These are phyloP conservation scores for Sporisorium sorghi DNA, from an alignment of 1,284 basidiomycete species.

Conservation along the genomic window DNA sequence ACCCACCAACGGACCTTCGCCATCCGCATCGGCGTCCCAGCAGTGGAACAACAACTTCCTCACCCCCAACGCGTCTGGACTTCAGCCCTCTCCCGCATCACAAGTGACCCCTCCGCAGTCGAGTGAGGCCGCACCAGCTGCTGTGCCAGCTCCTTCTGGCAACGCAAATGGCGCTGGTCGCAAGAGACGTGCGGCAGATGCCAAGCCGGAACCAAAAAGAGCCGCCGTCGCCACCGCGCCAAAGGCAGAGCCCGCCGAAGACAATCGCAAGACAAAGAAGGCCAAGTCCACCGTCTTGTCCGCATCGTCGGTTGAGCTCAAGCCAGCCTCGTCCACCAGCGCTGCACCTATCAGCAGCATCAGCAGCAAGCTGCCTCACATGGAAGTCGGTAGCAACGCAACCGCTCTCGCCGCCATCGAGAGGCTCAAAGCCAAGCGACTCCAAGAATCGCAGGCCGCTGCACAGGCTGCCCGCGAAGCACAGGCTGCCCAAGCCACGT, in stretches of 20 bases:
- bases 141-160: not conserved
- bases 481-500: constrained; percentile 9
- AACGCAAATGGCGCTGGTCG: not conserved
- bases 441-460: constrained; percentile 43
- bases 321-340: constrained; percentile 7
- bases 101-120: constrained; percentile 1
- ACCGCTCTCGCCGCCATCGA: constrained; percentile 57
- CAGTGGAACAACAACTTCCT: constrained; percentile 43
- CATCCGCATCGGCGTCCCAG: constrained; percentile 5
- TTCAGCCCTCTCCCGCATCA: constrained; percentile 9
- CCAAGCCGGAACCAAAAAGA: constrained; percentile 17
- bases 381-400: constrained; percentile 60
- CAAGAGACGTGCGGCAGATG: constrained; percentile 23
- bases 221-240: constrained; percentile 13
- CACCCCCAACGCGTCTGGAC: constrained; percentile 13
- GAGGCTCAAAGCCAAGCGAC: constrained; percentile 51
- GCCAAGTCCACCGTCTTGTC: constrained; percentile 19
- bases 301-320: constrained; percentile 7
- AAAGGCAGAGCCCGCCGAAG: constrained; percentile 3
- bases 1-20: constrained; percentile 8
- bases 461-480: constrained; percentile 29
- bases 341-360: constrained; percentile 20
- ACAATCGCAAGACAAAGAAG: constrained; percentile 36
- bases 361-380: constrained; percentile 53
- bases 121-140: not conserved